Percentiles rank a stretch among this genome's conserved stretches.
Conservation (phyloP, 148 eudicot species). For the Rhododendron ovatum region DNA sequence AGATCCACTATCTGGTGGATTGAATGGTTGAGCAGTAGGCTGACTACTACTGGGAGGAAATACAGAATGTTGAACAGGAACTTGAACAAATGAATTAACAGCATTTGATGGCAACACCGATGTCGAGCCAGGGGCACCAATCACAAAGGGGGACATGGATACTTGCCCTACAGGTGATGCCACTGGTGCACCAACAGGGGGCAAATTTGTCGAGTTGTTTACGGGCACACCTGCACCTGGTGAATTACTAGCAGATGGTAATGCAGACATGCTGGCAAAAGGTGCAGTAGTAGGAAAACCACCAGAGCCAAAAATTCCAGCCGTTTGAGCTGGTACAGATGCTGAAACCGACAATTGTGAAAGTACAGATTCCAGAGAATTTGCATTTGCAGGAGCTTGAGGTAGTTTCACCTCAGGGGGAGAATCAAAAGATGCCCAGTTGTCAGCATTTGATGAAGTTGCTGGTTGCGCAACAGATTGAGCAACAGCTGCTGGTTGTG, state of each 20-base stretch:
- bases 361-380: slow-evolving; percentile 52
- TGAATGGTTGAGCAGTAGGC: slow-evolving; percentile 28
- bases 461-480: slow-evolving; percentile 36
- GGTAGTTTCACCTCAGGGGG: slow-evolving; percentile 35
- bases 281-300: slow-evolving; percentile 15
- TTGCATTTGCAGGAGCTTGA: slow-evolving; percentile 43
- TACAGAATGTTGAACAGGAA: slow-evolving; percentile 35
- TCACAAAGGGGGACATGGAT: slow-evolving; percentile 5
- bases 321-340: slow-evolving; percentile 27
- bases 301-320: slow-evolving; percentile 19
- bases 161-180: slow-evolving; percentile 17
- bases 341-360: slow-evolving; percentile 57
- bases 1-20: slow-evolving; percentile 26
- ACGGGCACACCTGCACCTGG: slow-evolving; percentile 17
- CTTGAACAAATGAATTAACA: slow-evolving; percentile 26
- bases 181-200: slow-evolving; percentile 28
- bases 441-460: slow-evolving; percentile 40
- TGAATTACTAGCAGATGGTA: slow-evolving; percentile 26
- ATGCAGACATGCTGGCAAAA: slow-evolving; percentile 26
- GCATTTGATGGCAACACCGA: slow-evolving; percentile 39
- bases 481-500: slow-evolving; percentile 27
- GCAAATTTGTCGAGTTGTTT: slow-evolving; percentile 13
- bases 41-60: slow-evolving; percentile 27
- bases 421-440: slow-evolving; percentile 91
- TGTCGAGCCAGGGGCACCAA: slow-evolving; percentile 12